Base-by-base conservation (phyloP, 75 land plant species). In the Cupressus sempervirens region DNA sequence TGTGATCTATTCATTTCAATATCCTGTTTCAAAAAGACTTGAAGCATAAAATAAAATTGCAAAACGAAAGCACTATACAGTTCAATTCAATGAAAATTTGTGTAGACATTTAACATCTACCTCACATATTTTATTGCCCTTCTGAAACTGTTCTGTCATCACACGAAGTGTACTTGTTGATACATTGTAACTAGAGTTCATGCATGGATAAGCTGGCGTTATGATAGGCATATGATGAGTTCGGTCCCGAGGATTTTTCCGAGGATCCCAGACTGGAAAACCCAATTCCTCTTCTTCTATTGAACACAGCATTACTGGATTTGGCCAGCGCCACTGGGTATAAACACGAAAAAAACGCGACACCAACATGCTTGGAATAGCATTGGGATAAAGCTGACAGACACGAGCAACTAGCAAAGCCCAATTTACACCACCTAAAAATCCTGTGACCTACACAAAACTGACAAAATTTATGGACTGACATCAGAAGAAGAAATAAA, bases 241-340 rank as follows among this genome's bases (percentile, higher is more conserved):
- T 30, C 91, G 50, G 73, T 95, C 97, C 14, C 91, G 67, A 16
- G 91, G 97, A 40, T 94, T 90, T 83, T 88, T 94, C 29, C 97
- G 91, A 40, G 97, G 97, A 90, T 95, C 95, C 95, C 97, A 95
- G 11, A 94, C 90, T 74, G 91, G 87, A 85, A 95, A 92, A 0
- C 96, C 96, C 83, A 93, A 88, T 35, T 92, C 92, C 74, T 89
- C 87, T 85, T 92, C 95, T 52, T 90, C 91, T 32, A 94, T 92
- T 2, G 90, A 38, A 84, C 95, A 92, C 65, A 95, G 85, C 97
- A 92, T 94, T 40, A 95, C 97, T 50, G 95, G 97, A 76, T 94
- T 95, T 82, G 97, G 97, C 97, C 97, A 95, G 26, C 92, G 91
- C 97, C 95, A 95, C 84, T 92, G 94, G 4, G 95, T 95, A 76